phyloP scores from a whole-genome alignment of 2,329 filamentous ascomycete species.

The Colletotrichum euphorbiae region DNA sequence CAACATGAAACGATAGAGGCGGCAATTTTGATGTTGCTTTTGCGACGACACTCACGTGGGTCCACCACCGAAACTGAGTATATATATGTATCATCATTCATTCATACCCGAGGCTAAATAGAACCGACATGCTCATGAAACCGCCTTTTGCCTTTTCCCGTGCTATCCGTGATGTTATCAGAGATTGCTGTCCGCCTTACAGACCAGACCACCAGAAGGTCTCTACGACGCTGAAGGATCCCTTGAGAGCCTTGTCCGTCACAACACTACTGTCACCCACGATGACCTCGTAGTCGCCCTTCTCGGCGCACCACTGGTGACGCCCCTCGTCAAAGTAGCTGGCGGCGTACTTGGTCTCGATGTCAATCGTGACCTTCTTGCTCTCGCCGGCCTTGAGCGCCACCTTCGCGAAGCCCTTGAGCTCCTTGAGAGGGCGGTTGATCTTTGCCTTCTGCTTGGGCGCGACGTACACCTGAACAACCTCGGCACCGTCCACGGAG shows the following conservation, averaged over 20 bases:
- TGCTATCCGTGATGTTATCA: background rate
- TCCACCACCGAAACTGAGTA: background rate
- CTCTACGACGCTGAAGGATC: conserved; percentile 67
- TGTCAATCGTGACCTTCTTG: conserved; percentile 65
- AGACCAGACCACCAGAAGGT: conserved; percentile 77
- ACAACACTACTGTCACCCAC: conserved; percentile 68
- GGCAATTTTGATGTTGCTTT: background rate
- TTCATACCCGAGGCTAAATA: background rate
- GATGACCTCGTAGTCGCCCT: conserved; percentile 72
- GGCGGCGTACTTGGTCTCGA: conserved; percentile 72
- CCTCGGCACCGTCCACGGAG: conserved; percentile 55
- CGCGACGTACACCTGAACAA: conserved; percentile 62
- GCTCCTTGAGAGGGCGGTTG: conserved; percentile 63
- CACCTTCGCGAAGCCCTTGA: conserved; percentile 71
- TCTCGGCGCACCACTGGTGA: conserved; percentile 73
- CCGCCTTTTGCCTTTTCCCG: background rate
- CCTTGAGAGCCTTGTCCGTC: conserved; percentile 60
- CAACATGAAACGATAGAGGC: background rate
- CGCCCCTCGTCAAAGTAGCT: conserved; percentile 78
- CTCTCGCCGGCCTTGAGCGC: conserved; percentile 68
- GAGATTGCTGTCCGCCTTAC: conserved; percentile 46
- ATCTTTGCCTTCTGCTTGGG: conserved; percentile 61
- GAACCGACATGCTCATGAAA: background rate
- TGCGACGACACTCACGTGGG: background rate
- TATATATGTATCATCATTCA: conserved; percentile 8